Evolutionary conservation across 164 flowering plant genomes (phyloP), one percentile per base, ranked within the genome.

Genomic region (Stephania cephalantha): DNA sequence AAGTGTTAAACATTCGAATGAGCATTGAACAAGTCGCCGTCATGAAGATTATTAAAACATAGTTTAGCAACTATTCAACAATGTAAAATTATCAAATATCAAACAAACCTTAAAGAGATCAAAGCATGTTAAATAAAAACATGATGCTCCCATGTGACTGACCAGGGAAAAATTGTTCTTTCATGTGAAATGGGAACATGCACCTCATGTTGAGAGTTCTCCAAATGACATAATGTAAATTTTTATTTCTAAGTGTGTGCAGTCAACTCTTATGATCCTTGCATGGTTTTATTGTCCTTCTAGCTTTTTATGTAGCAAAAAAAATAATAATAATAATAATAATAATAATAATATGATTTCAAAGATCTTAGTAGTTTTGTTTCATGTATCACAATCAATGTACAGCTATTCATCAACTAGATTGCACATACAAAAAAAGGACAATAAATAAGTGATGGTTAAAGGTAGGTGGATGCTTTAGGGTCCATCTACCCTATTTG

Each of bases 151-250:
- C 74, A 71, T 67, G 52, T 76, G 78, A 67, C 46, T 76, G 67
- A 13, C 64, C 45, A 7, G 13, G 31, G 2, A 70, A 63, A 70
- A 46, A 42, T 11, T 61, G 18, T 6, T 71, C 7, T 61, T 18
- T 61, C 63, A 25, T 58, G 68, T 45, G 58, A 63, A 71, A 76
- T 61, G 58, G 78, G 78, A 71, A 76, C 65, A 68, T 76, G 71
- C 63, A 15, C 46, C 65, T 15, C 44, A 52, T 46, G 72, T 5
- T 1, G 5, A 44, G 22, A 17, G 30, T 46, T 15, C 25, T 45
- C 66, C 29, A 20, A 61, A n/a, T 20, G 66, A 61, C 20, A 22
- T n/a, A 61, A 50, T 66, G 35, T 66, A 12, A 66, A 66, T 9
- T 25, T 25, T 9, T 25, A 3, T 25, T 10, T 7, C 7, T 7